Conservation (phyloP, 2,329 filamentous ascomycete genomes). For the Pseudogymnoascus sp. region DNA sequence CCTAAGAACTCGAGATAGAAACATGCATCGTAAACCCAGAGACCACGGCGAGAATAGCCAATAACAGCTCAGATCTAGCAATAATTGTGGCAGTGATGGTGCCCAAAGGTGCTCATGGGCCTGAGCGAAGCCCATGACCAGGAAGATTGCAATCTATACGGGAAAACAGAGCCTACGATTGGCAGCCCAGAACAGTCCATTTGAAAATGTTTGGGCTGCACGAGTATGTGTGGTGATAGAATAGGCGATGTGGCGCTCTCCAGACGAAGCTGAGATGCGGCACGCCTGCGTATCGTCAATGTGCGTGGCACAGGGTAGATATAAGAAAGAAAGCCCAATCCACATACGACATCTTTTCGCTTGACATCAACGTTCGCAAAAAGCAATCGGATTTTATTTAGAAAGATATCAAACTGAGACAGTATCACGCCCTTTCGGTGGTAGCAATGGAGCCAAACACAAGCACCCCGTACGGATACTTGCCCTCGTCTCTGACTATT, state of each 20-base stretch:
- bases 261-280: neutral
- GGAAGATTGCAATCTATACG: neutral
- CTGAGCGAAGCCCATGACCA: neutral
- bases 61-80: neutral
- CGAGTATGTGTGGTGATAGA: neutral
- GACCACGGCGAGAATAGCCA: neutral
- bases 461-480: neutral
- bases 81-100: neutral
- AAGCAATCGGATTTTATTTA: neutral
- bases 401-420: neutral
- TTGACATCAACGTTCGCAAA: neutral
- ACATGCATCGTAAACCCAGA: neutral
- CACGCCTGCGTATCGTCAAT: neutral
- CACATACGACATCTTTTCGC: neutral
- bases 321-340: neutral
- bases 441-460: neutral
- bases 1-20: neutral
- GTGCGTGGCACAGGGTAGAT: neutral
- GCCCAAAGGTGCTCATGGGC: neutral
- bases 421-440: neutral
- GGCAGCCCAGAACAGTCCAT: neutral
- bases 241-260: neutral
- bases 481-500: neutral
- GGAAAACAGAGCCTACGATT: neutral
- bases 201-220: neutral